Base-by-base conservation (phyloP, 2,329 filamentous ascomycete species). In the Aspergillus clavatus region DNA sequence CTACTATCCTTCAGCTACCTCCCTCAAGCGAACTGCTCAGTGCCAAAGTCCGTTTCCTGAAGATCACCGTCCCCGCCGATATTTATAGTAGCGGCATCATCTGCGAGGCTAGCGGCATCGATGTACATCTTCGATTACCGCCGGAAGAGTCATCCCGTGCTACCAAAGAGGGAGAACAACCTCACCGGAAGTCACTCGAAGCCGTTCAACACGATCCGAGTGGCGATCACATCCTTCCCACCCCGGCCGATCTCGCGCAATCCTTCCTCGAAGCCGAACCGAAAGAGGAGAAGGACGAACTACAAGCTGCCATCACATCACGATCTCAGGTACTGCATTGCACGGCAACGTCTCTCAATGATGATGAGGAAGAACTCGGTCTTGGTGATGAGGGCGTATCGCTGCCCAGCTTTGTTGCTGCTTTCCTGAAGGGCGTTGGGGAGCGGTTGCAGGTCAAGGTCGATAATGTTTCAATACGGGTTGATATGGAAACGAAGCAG, bases 51-150 rank as follows among this genome's bases (percentile, higher is more conserved):
- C 72, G 86, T 2, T 75, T 86, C 5, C 79, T 97, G 19, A 85
- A 86, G 58, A 73, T 96, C 43, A 94, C 86, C 6, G 78, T 97
- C 40, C 89, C 91, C 10, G 84, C 93, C 63, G 88, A 96, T 66
- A 84, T 96, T 54, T 89, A 90, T 66, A 85, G 82, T 42, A 90
- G 85, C 55, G 84, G 88, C 22, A 94, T 97, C 62, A 75, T 80
- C 23, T 81, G 91, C 57, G 87, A 95, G 61, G 78, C 91, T 18
- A 82, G 91, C 56, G 89, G 89, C 16, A 81, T 96, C 49, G 80
- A 90, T 53, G 77, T 94, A 24, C 78, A 82, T 48, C 60, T 87
- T 19, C 76, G 75, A 54, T 72, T 88, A 26, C 72, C 57, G 58
- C 70, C 50, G 65, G 70, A 67, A 59, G 56, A 65, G 55, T 39